Evolutionary conservation across 139 green algal species (phyloP).

Genomic region (Tetratostichococcus sp.): DNA sequence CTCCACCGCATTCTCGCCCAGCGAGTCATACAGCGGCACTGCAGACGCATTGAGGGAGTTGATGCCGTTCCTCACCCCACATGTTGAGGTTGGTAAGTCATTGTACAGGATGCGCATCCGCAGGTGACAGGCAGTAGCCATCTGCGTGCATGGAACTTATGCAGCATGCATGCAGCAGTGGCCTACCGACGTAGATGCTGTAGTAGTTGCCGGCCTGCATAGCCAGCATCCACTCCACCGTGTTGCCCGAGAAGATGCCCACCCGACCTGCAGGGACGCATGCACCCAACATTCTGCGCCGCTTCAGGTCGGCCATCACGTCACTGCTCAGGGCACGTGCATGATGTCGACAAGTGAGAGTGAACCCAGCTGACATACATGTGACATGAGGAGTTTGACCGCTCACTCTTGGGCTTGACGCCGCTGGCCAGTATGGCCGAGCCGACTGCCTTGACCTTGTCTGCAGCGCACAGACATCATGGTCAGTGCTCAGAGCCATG

Average conservation of each 20-base stretch:
- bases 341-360: too few relatives aligned
- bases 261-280: conserved; percentile 17
- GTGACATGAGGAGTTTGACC: neutral
- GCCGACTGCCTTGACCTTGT: conserved; percentile 26
- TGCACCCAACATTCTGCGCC: too few relatives aligned
- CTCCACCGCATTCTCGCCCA: conserved; percentile 85
- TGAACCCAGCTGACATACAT: neutral
- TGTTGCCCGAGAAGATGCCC: conserved; percentile 72
- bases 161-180: too few relatives aligned
- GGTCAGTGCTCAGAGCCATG: too few relatives aligned
- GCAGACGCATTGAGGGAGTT: conserved; percentile 20
- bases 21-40: conserved; percentile 92
- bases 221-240: conserved; percentile 76
- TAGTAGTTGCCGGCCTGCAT: conserved; percentile 84
- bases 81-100: too few relatives aligned
- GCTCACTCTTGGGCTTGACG: conserved; percentile 12
- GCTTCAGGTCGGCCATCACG: too few relatives aligned
- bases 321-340: too few relatives aligned
- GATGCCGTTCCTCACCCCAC: too few relatives aligned
- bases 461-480: neutral
- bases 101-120: too few relatives aligned
- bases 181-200: conserved; percentile 13
- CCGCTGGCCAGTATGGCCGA: conserved; percentile 25
- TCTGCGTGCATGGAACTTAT: too few relatives aligned
- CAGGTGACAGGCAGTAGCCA: too few relatives aligned